Percentiles rank a stretch among this genome's conserved stretches.
Conservation (phyloP, 345 rosid genomes). For the Isatis tinctoria region DNA sequence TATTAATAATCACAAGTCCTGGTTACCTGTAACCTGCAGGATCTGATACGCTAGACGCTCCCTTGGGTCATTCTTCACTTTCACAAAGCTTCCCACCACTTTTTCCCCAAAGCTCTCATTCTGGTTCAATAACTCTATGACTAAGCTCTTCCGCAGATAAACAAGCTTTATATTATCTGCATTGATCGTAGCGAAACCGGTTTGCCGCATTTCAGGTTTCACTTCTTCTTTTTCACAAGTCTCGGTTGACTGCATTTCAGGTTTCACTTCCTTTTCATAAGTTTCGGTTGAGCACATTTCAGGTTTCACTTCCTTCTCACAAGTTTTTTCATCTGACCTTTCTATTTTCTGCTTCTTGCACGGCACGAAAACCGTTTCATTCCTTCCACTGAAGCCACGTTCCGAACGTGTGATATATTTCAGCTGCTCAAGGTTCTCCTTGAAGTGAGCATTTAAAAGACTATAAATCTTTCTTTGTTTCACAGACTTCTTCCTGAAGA, state of each 20-base stretch:
- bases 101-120: constrained; percentile 35
- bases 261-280: not conserved
- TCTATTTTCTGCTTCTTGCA: constrained; percentile 34
- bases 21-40: constrained; percentile 32
- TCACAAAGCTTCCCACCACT: constrained; percentile 55
- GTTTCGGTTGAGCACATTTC: not conserved
- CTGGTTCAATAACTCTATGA: constrained; percentile 36
- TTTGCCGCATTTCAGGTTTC: constrained; percentile 20
- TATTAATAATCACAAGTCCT: not conserved
- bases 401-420: constrained; percentile 18
- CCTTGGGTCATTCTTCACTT: constrained; percentile 40
- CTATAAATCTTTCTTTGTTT: constrained; percentile 22
- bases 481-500: constrained; percentile 41
- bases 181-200: constrained; percentile 40
- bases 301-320: not conserved
- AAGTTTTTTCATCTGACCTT: not conserved
- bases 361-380: not conserved
- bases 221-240: constrained; percentile 20
- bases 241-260: not conserved
- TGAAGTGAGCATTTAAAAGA: constrained; percentile 38
- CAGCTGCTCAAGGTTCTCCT: constrained; percentile 28
- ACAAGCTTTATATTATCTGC: constrained; percentile 47
- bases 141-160: constrained; percentile 51
- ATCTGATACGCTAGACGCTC: constrained; percentile 29
- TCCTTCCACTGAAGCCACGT: constrained; percentile 12